Base-by-base conservation (phyloP, 2,329 filamentous ascomycete species). In the Volutella citrinella region DNA sequence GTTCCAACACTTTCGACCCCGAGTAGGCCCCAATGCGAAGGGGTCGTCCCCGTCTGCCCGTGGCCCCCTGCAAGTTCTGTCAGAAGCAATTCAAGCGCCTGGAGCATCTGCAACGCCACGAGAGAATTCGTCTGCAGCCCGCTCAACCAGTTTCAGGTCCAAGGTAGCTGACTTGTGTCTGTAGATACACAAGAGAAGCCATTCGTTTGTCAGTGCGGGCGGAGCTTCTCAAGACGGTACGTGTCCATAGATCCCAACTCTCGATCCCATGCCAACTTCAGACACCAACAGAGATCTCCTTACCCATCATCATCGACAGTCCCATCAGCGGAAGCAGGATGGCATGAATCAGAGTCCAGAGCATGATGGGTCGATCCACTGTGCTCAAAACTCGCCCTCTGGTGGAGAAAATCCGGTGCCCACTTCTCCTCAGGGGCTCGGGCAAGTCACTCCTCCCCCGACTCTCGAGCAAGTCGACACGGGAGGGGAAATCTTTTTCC, bases 21-120 rank as follows among this genome's bases (percentile, higher is more conserved):
- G n/a, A n/a, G n/a, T n/a, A n/a, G n/a, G n/a, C n/a, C n/a, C 13
- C 32, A 13, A 37, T 30, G 34, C 19, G n/a, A 27, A 40, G 34
- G 22, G 38, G 37, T 22, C 37, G 37, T 27, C 37, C 37, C 23
- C 37, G 37, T 13, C n/a, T 36, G 19, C 33, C 11, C 11, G 37
- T 40, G n/a, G 33, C 37, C 7, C 37, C 37, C n/a, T 40, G 37
- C 20, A 36, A 37, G 20, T 40, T 40, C 19, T 40, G 37, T 26
- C 37, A 40, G 16, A 40, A 40, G 34, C 29, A 40, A 16, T 40
- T 40, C 33, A 36, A 40, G 25, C 33, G 37, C 19, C 19, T 25
- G 9, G 37, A 40, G 19, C 37, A 40, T 22, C 27, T 40, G 21
- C 29, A 37, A 19, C 37, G 37, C 6, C 37, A 40, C 25, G 37